Evolutionary conservation across 164 flowering plant species (phyloP).

Genomic region (Aristolochia contorta): DNA sequence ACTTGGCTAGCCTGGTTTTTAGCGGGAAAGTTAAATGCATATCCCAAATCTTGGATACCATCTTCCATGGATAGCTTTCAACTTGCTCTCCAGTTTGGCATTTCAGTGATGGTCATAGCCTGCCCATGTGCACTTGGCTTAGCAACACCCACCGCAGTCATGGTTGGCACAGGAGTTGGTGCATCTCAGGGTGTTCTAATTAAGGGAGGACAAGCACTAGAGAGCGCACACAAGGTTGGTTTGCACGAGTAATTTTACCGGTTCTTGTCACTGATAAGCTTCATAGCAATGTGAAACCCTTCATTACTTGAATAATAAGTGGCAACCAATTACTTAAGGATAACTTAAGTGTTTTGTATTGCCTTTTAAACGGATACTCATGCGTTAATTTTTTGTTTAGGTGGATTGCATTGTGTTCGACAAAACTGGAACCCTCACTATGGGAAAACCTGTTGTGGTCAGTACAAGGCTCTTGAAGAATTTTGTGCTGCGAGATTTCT

Average conservation of each 20-base stretch:
- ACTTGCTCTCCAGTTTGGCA: slow-evolving; percentile 93
- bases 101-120: slow-evolving; percentile 93
- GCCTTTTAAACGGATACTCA: not conserved
- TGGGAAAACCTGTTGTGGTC: slow-evolving; percentile 79
- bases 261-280: too few species aligned
- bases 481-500: slow-evolving; percentile 53
- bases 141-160: slow-evolving; percentile 96
- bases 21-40: slow-evolving; percentile 54
- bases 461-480: slow-evolving; percentile 50
- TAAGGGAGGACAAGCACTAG: slow-evolving; percentile 91
- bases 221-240: slow-evolving; percentile 78
- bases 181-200: slow-evolving; percentile 87
- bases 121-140: slow-evolving; percentile 97
- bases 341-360: too few species aligned
- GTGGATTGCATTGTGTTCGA: slow-evolving; percentile 85
- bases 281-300: too few species aligned
- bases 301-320: too few species aligned
- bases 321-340: too few species aligned
- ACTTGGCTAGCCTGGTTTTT: slow-evolving; percentile 88
- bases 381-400: slow-evolving; percentile 21
- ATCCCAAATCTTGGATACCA: slow-evolving; percentile 82
- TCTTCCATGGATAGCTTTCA: slow-evolving; percentile 79
- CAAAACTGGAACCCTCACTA: slow-evolving; percentile 91
- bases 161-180: slow-evolving; percentile 98
- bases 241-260: not conserved